A percentile compares a stretch with the other conserved stretches of the same genome.
phyloP scores from a whole-genome alignment of 441 rosid species.

The Gossypium davidsonii region DNA sequence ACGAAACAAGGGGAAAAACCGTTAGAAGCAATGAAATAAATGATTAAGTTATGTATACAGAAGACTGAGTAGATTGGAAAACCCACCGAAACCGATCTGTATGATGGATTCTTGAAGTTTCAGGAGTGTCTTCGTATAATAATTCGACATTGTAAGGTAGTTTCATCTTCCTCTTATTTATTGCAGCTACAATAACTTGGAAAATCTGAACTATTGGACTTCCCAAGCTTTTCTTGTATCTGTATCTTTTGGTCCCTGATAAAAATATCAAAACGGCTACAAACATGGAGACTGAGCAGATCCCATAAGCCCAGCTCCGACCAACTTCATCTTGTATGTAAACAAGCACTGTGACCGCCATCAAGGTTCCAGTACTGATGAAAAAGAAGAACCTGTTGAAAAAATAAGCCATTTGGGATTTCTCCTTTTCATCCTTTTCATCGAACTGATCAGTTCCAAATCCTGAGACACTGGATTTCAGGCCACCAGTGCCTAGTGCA shows the following conservation, averaged over 20 bases:
- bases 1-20: background rate
- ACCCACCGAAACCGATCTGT: slow-evolving; percentile 31
- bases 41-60: background rate
- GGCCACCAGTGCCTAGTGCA: slow-evolving; percentile 45
- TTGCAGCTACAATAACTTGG: slow-evolving; percentile 37
- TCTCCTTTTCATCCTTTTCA: slow-evolving; percentile 34
- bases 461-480: slow-evolving; percentile 44
- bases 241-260: slow-evolving; percentile 30
- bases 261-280: slow-evolving; percentile 29
- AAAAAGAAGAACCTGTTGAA: slow-evolving; percentile 45
- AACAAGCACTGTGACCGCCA: slow-evolving; percentile 42
- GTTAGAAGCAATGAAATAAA: background rate
- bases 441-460: slow-evolving; percentile 49
- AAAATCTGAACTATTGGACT: slow-evolving; percentile 38
- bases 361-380: slow-evolving; percentile 35
- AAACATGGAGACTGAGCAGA: slow-evolving; percentile 35
- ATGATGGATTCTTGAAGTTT: slow-evolving; percentile 25
- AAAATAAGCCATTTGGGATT: slow-evolving; percentile 38
- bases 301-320: slow-evolving; percentile 40
- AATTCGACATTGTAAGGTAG: slow-evolving; percentile 23
- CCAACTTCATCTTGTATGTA: slow-evolving; percentile 42
- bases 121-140: slow-evolving; percentile 30
- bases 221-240: slow-evolving; percentile 38
- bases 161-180: slow-evolving; percentile 28
- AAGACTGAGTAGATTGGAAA: background rate